A percentile compares a stretch with the other conserved stretches of the same genome.
phyloP scores from a whole-genome alignment of 2,329 filamentous ascomycete genomes.

The Sclerotinia spermophila region DNA sequence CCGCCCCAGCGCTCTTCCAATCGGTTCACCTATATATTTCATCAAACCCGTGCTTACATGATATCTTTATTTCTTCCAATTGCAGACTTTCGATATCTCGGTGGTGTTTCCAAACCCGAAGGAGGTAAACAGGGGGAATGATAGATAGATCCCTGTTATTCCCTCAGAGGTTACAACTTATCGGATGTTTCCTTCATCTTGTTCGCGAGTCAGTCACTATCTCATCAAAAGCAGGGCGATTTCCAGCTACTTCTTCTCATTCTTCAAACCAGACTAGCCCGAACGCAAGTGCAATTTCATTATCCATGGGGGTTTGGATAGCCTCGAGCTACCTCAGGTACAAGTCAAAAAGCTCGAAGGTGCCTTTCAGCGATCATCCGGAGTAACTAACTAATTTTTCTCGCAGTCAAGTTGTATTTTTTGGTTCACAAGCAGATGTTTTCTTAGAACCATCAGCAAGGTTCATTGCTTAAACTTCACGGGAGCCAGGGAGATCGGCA shows the following conservation, averaged over 20 bases:
- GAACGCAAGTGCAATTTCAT: neutral
- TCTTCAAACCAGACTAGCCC: neutral
- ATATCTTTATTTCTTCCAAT: neutral
- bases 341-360: neutral
- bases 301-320: neutral
- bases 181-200: neutral
- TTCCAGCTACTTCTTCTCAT: neutral
- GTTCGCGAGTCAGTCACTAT: neutral
- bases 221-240: neutral
- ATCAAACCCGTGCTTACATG: conserved; percentile 2
- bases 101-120: neutral
- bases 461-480: neutral
- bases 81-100: conserved; percentile 1
- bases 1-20: conserved; percentile 3
- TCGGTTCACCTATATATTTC: neutral
- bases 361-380: conserved; percentile 1
- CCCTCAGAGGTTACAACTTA: neutral
- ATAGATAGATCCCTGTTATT: conserved; percentile 5
- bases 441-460: neutral
- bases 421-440: neutral
- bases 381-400: neutral
- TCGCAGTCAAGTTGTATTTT: neutral
- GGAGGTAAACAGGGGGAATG: neutral
- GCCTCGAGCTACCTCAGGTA: neutral
- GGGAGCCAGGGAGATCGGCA: neutral